Evolutionary conservation across 2,329 filamentous ascomycete species (phyloP).

Genomic region (Emergomyces orientalis): DNA sequence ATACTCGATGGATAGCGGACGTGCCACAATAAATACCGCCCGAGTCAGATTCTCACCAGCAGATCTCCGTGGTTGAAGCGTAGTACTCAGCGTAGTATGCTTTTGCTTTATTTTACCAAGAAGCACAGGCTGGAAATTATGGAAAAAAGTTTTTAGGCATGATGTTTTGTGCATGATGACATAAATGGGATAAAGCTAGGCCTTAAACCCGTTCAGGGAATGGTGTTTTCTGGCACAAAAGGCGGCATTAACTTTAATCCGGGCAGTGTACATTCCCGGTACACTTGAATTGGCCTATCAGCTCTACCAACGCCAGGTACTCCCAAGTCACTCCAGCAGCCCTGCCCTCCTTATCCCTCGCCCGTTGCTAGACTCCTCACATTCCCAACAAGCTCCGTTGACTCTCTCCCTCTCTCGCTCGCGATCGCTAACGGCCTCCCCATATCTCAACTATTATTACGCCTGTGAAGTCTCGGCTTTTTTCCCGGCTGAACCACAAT

Average conservation of each 20-base stretch:
- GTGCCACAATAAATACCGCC: too few species aligned
- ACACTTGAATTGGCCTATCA: background rate
- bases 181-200: background rate
- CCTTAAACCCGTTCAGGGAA: background rate
- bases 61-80: too few species aligned
- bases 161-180: constrained; percentile 1
- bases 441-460: background rate
- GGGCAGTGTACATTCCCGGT: background rate
- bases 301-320: background rate
- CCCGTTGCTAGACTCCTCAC: too few species aligned
- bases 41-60: too few species aligned
- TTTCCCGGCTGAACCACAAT: background rate
- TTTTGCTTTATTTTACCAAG: background rate
- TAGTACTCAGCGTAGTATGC: too few species aligned
- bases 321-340: background rate
- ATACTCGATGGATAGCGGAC: background rate
- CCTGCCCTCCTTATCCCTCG: too few species aligned
- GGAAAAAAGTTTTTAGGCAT: too few species aligned
- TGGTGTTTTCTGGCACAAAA: background rate
- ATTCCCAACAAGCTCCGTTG: background rate
- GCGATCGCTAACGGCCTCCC: background rate
- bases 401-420: background rate
- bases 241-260: background rate
- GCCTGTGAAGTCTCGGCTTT: background rate
- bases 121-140: too few species aligned